phyloP scores from a whole-genome alignment of 345 rosid species.

The Hibiscus syriacus region DNA sequence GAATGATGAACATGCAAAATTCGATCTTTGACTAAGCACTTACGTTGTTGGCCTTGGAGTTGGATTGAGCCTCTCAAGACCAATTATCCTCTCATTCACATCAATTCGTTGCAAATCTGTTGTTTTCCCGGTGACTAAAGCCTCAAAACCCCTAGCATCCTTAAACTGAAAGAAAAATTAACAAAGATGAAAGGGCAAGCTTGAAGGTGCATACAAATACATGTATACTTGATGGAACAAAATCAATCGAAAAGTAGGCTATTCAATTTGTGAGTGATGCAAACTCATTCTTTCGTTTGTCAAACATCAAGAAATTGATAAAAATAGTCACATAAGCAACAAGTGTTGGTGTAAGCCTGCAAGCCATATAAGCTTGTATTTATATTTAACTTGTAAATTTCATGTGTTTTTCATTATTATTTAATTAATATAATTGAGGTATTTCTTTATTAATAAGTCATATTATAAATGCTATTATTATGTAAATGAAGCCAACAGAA shows the following conservation, averaged over 20 bases:
- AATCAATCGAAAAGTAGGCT: not conserved
- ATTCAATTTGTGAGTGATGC: not conserved
- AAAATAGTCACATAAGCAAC: too few species aligned
- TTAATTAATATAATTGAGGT: too few species aligned
- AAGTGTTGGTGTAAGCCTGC: too few species aligned
- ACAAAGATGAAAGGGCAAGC: not conserved
- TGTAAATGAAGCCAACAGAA: too few species aligned
- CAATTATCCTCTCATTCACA: constrained; percentile 79
- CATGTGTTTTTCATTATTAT: too few species aligned
- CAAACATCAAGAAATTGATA: too few species aligned
- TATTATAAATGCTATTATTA: too few species aligned
- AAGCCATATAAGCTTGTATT: too few species aligned
- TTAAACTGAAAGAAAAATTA: constrained; percentile 42
- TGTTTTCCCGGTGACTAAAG: constrained; percentile 66
- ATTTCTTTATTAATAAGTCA: too few species aligned
- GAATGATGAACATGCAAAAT: constrained; percentile 1
- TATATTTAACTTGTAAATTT: too few species aligned
- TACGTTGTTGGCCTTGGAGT: constrained; percentile 92
- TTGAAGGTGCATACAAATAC: constrained; percentile 5
- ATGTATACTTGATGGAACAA: not conserved
- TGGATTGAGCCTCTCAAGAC: constrained; percentile 87
- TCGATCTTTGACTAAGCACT: constrained; percentile 24
- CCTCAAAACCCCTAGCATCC: constrained; percentile 91
- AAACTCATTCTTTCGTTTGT: too few species aligned
- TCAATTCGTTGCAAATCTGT: constrained; percentile 72